Percentiles rank a stretch among this genome's conserved stretches.
phyloP scores from a whole-genome alignment of 768 basidiomycete species.

The Phylloporus sp. region DNA sequence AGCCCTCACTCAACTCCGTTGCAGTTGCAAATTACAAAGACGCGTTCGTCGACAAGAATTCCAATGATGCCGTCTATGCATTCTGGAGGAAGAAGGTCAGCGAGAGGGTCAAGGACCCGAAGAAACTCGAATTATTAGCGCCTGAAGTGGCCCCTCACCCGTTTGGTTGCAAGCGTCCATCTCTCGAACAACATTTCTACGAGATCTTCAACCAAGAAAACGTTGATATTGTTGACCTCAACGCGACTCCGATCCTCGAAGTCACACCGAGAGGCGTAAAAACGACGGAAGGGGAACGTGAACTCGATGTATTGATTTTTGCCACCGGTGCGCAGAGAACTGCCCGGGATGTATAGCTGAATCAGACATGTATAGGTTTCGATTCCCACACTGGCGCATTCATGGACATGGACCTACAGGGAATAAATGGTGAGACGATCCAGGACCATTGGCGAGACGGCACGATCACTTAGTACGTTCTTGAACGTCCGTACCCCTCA shows the following conservation, averaged over 20 bases:
- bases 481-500: too few relatives aligned
- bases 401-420: conserved; percentile 9
- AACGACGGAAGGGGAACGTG: conserved; percentile 3
- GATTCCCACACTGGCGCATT: conserved; percentile 6
- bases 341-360: too few relatives aligned
- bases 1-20: background rate
- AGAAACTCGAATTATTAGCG: conserved; percentile 12
- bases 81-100: conserved; percentile 17
- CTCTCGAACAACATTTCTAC: conserved; percentile 10
- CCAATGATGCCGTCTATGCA: conserved; percentile 2
- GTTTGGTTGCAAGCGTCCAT: conserved; percentile 5
- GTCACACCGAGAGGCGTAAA: conserved; percentile 7
- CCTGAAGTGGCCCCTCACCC: conserved; percentile 10
- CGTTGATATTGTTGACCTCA: conserved; percentile 12
- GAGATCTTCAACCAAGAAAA: conserved; percentile 15
- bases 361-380: conserved; percentile 5
- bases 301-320: conserved; percentile 12
- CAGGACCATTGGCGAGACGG: conserved; percentile 15
- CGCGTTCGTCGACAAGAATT: background rate
- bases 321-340: conserved; percentile 16
- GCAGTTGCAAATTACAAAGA: conserved; percentile 10
- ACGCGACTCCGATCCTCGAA: conserved; percentile 6
- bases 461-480: conserved; percentile 14
- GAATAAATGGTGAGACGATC: conserved; percentile 8
- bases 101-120: conserved; percentile 8